Conservation (phyloP, 2,329 filamentous ascomycete genomes). For the Alternaria sp. region DNA sequence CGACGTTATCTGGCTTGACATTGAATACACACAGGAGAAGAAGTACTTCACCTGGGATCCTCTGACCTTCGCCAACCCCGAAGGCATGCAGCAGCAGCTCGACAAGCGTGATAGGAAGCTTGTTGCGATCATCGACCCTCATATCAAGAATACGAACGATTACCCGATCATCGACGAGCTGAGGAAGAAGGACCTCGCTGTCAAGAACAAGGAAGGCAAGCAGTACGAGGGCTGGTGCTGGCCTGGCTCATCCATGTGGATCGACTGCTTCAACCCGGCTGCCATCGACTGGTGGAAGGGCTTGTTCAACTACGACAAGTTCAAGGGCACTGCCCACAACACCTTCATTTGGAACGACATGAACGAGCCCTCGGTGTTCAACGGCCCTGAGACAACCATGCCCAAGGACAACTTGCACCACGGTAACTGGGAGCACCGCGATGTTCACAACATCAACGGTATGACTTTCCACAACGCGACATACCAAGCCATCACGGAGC, state of each 20-base stretch:
- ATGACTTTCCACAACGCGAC: constrained; percentile 96
- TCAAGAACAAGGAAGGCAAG: constrained; percentile 87
- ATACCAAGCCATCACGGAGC: constrained; percentile 79
- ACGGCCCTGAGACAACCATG: constrained; percentile 97
- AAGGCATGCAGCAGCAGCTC: constrained; percentile 86
- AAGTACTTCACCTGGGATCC: constrained; percentile 99
- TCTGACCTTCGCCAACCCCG: constrained; percentile 84
- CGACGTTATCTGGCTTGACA: constrained; percentile 98
- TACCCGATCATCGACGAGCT: constrained; percentile 82
- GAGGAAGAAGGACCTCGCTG: constrained; percentile 80
- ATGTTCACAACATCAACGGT: constrained; percentile 94
- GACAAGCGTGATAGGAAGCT: constrained; percentile 86
- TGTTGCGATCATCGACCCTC: constrained; percentile 93
- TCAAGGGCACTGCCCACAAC: constrained; percentile 85
- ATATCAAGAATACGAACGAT: constrained; percentile 89
- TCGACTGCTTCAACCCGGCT: constrained; percentile 94
- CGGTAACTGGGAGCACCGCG: constrained; percentile 93
- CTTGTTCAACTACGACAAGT: constrained; percentile 85
- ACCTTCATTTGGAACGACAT: constrained; percentile 99
- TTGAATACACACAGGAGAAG: constrained; percentile 95
- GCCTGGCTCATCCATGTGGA: constrained; percentile 96
- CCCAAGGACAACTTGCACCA: constrained; percentile 96
- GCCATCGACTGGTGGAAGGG: constrained; percentile 89
- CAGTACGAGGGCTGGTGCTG: constrained; percentile 98
- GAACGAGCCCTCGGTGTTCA: constrained; percentile 99